phyloP scores from a whole-genome alignment of 2,329 filamentous ascomycete species.

The Colletotrichum tropicale region DNA sequence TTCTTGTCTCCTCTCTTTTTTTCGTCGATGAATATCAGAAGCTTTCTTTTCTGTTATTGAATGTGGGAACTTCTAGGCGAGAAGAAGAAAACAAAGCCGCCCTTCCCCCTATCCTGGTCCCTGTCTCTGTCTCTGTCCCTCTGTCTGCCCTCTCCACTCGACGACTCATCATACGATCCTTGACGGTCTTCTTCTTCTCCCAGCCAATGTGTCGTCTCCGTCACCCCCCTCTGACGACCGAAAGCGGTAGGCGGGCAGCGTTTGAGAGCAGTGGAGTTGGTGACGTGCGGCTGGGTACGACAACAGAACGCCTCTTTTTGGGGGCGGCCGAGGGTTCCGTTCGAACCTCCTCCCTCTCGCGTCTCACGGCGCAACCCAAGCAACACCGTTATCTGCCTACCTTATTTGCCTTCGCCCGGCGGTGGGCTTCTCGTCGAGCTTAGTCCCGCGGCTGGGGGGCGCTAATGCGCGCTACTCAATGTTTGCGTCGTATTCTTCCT shows the following conservation, averaged over 20 bases:
- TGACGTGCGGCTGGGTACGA: neutral
- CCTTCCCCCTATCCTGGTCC: neutral
- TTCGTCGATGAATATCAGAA: neutral
- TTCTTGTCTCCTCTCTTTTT: neutral
- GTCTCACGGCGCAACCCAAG: neutral
- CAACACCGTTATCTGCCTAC: neutral
- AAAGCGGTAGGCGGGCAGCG: constrained; percentile 6
- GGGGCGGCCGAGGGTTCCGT: neutral
- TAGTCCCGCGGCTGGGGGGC: neutral
- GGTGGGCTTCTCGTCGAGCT: neutral
- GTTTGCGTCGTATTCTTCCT: neutral
- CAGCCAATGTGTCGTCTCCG: neutral
- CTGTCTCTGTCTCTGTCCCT: neutral
- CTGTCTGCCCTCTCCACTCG: neutral
- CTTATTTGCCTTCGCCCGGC: neutral
- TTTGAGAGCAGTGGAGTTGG: constrained; percentile 9
- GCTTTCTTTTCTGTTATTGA: neutral
- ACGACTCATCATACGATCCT: neutral
- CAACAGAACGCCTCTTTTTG: neutral
- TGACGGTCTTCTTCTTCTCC: neutral
- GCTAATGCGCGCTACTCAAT: constrained; percentile 4
- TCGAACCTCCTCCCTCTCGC: neutral
- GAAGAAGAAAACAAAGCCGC: neutral
- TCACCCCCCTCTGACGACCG: neutral
- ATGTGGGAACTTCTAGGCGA: neutral